Evolutionary conservation across 1,284 basidiomycete genomes (phyloP), one percentile per base, ranked within the genome.

Genomic region (Athelia psychrophila): DNA sequence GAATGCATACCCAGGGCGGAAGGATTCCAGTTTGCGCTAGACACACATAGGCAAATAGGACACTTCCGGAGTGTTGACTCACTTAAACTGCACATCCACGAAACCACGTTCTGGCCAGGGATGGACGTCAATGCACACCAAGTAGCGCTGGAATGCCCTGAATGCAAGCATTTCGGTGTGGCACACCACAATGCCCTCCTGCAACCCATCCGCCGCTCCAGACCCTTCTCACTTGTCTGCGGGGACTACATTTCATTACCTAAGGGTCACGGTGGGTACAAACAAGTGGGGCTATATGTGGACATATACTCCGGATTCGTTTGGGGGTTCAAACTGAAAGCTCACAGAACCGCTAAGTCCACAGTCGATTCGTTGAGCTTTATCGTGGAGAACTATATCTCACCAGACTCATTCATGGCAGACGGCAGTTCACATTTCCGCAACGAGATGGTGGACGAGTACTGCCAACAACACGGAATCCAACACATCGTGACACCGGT

Each of bases 361-460:
- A 58, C 53, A 0, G 23, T 56, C 0, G 35, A 56, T 24, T 46
- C 44, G 4, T 50, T 58, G 0, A 23, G 42, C 9, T 22, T 50
- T 2, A 54, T 54, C 1, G 35, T 15, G 6, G 19, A 33, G 2
- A 24, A 22, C 5, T 50, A 52, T 32, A 30, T 30, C 20, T 49
- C 49, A 3, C 52, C 53, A n/a, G 23, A 49, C 13, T 5, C 52
- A 1, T 55, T 60, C 40, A 54, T 57, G 57, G 48, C 53, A 5
- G 52, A 61, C 27, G 55, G 57, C 5, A 51, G 55, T 2, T 44
- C 25, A 15, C 59, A 60, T 36, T 61, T 57, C 45, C 47, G 53
- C 20, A 52, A 53, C 40, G 44, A 50, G 2, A 51, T 49, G 50
- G 59, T 53, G 2, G 9, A 22, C 2, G 23, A 32, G 13, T 56